Evolutionary conservation across 352 stramenopile genomes (phyloP).

Genomic region (Pythium rishiriense): DNA sequence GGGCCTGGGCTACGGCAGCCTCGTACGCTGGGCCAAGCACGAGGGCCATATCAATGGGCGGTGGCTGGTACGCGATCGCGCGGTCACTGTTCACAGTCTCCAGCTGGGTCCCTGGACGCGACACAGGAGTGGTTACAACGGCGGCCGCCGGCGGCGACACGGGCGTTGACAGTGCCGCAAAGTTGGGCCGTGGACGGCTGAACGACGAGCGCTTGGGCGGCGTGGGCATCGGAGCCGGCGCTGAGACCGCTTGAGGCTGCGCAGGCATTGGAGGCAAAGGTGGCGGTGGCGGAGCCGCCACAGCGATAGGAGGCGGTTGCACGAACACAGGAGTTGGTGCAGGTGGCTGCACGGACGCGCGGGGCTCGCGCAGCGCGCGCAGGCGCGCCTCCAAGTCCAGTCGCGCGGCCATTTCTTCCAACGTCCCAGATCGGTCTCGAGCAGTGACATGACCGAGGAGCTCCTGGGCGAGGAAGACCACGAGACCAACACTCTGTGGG

Average conservation of each 20-base stretch:
- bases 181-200: conserved; percentile 22
- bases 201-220: conserved; percentile 8
- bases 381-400: conserved; percentile 66
- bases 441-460: background rate
- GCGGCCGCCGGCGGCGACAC: background rate
- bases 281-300: background rate
- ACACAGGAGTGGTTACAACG: background rate
- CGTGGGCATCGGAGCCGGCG: background rate
- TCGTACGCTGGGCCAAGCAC: conserved; percentile 63
- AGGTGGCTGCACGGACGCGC: background rate
- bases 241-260: background rate
- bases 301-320: conserved; percentile 6
- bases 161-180: conserved; percentile 14
- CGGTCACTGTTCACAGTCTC: background rate
- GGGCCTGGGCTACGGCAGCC: conserved; percentile 56
- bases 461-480: background rate
- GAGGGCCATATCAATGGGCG: conserved; percentile 34
- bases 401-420: conserved; percentile 27
- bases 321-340: conserved; percentile 8
- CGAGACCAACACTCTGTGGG: conserved; percentile 15
- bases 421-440: conserved; percentile 5
- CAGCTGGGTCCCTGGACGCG: background rate
- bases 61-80: conserved; percentile 8
- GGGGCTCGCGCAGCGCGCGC: conserved; percentile 44
- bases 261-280: background rate